Evolutionary conservation across 1,284 basidiomycete genomes (phyloP).

Genomic region (Trichosporon inkin): DNA sequence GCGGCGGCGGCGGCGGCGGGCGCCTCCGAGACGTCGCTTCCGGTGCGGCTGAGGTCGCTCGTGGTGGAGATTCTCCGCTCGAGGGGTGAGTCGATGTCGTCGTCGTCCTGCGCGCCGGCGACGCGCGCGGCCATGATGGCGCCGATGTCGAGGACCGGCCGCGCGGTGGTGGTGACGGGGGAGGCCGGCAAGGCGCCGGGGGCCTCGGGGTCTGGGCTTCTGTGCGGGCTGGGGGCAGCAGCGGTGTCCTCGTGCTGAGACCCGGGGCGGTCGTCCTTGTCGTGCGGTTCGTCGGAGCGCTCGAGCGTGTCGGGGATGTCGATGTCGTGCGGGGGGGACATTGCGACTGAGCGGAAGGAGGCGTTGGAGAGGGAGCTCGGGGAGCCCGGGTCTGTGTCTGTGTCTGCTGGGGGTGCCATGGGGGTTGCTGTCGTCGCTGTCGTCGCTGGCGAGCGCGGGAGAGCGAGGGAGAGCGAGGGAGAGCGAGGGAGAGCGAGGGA

Average conservation of each 20-base stretch:
- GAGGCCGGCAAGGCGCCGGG: background rate
- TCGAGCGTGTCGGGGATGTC: background rate
- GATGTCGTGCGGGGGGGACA: background rate
- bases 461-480: no score
- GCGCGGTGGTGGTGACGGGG: background rate
- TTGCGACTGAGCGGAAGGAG: background rate
- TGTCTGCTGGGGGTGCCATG: background rate
- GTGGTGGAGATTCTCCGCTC: background rate
- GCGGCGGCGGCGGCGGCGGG: background rate
- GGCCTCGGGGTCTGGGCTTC: background rate
- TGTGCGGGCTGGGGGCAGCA: no score
- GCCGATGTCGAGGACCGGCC: conserved; percentile 4
- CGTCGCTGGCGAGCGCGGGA: no score
- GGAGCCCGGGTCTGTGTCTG: background rate
- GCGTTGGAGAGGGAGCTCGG: background rate
- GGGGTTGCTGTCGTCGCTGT: background rate
- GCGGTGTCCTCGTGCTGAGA: no score
- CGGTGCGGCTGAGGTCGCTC: conserved; percentile 2
- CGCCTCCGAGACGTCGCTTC: background rate
- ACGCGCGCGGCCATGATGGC: background rate
- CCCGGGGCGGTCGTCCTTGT: no score
- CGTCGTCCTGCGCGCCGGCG: background rate
- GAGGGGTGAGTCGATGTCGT: conserved; percentile 5
- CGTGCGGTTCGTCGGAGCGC: background rate
- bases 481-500: no score